A percentile compares a stretch with the other conserved stretches of the same genome.
phyloP scores from a whole-genome alignment of 345 rosid genomes.

The sweet orange (Citrus sinensis) region DVS_A1.0 CM039163.1:30919501-30920000 shows the following conservation, averaged over 20 bases:
- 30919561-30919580: not conserved
- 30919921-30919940: conserved; percentile 87
- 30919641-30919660: conserved; percentile 94
- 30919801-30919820: conserved; percentile 77
- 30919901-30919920: conserved; percentile 90
- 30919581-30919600: not conserved
- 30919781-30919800: conserved; percentile 98
- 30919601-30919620: not conserved
- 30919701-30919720: conserved; percentile 99
- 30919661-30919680: conserved; percentile 94
- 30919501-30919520: conserved; percentile 88
- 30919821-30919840: conserved; percentile 10
- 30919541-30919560: conserved; percentile 74
- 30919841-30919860: conserved; percentile 1
- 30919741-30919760: conserved; percentile 89
- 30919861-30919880: conserved; percentile 8
- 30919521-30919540: conserved; percentile 90
- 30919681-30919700: conserved; percentile 99
- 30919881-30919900: conserved; percentile 99
- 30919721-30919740: conserved; percentile 85
- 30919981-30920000: too few relatives aligned
- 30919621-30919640: conserved; percentile 81
- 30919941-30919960: conserved; percentile 7
- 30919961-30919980: not conserved
- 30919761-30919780: conserved; percentile 92